phyloP scores from a whole-genome alignment of 129 eudicot genomes.

The Chrysanthemum lavandulifolium region DNA sequence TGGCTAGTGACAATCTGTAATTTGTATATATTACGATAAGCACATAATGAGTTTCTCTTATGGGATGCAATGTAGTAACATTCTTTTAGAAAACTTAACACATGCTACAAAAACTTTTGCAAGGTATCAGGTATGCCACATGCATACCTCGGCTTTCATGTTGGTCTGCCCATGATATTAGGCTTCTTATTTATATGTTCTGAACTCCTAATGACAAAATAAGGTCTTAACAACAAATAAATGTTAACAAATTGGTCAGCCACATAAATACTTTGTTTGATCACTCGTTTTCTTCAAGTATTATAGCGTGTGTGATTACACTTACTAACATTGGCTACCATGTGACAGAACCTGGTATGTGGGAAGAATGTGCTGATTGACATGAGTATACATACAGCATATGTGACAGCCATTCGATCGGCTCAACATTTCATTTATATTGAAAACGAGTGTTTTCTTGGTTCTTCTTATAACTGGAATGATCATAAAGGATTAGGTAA shows the following conservation, averaged over 20 bases:
- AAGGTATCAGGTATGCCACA: too few species aligned
- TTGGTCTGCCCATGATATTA: background rate
- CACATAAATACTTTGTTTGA: background rate
- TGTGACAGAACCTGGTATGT: conserved; percentile 67
- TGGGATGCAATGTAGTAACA: too few species aligned
- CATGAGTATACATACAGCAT: conserved; percentile 85
- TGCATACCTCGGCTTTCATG: too few species aligned
- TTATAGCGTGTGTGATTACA: background rate
- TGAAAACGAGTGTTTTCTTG: conserved; percentile 16
- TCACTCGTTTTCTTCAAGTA: background rate
- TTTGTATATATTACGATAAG: too few species aligned
- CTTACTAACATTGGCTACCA: conserved; percentile 5
- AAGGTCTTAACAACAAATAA: background rate
- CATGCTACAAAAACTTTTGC: too few species aligned
- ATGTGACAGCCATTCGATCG: conserved; percentile 71
- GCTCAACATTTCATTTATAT: conserved; percentile 41
- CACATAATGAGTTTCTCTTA: too few species aligned
- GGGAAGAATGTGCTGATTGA: conserved; percentile 78
- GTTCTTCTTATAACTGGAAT: conserved; percentile 17
- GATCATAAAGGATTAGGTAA: conserved; percentile 15
- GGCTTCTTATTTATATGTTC: background rate
- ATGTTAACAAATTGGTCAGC: background rate
- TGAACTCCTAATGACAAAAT: background rate
- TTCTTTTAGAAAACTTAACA: too few species aligned
- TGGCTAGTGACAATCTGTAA: too few species aligned